Evolutionary conservation across 2,329 filamentous ascomycete genomes (phyloP).

Genomic region (Chrysoporthe cubensis): DNA sequence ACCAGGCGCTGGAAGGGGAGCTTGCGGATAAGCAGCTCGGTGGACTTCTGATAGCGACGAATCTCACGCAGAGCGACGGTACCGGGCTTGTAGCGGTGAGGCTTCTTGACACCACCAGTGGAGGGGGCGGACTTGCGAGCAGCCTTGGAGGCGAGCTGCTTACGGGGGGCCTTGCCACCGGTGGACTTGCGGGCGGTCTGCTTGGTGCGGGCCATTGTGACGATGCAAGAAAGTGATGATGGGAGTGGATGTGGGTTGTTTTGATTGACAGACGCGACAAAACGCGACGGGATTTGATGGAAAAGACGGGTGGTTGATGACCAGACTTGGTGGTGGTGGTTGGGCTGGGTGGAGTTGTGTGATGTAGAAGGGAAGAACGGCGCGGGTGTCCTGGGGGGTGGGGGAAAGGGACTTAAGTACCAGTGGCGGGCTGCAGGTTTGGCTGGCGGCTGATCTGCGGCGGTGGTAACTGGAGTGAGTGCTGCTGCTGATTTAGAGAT

Average conservation of each 20-base stretch:
- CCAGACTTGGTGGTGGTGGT: constrained; percentile 26
- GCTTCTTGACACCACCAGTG: constrained; percentile 97
- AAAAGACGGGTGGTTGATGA: constrained; percentile 32
- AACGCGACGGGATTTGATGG: constrained; percentile 36
- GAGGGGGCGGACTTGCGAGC: constrained; percentile 97
- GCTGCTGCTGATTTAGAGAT: constrained; percentile 7
- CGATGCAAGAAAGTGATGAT: constrained; percentile 36
- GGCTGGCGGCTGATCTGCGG: constrained; percentile 42
- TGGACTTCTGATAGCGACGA: constrained; percentile 96
- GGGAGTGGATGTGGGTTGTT: constrained; percentile 22
- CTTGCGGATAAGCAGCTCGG: constrained; percentile 94
- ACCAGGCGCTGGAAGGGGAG: constrained; percentile 96
- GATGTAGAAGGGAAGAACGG: constrained; percentile 37
- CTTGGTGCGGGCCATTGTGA: constrained; percentile 67
- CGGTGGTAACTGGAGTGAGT: neutral
- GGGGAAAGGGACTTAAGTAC: constrained; percentile 50
- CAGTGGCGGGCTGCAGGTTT: constrained; percentile 31
- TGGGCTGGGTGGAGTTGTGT: constrained; percentile 36
- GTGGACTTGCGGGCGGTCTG: constrained; percentile 76
- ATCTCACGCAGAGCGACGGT: constrained; percentile 99
- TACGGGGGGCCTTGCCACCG: constrained; percentile 79
- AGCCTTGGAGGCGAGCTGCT: constrained; percentile 99
- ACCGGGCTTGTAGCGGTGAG: constrained; percentile 86
- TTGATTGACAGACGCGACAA: constrained; percentile 34
- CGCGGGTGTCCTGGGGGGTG: constrained; percentile 43